Evolutionary conservation across 495 filamentous ascomycete genomes (phyloP).

Genomic region (Trichoderma asperelloides): DNA sequence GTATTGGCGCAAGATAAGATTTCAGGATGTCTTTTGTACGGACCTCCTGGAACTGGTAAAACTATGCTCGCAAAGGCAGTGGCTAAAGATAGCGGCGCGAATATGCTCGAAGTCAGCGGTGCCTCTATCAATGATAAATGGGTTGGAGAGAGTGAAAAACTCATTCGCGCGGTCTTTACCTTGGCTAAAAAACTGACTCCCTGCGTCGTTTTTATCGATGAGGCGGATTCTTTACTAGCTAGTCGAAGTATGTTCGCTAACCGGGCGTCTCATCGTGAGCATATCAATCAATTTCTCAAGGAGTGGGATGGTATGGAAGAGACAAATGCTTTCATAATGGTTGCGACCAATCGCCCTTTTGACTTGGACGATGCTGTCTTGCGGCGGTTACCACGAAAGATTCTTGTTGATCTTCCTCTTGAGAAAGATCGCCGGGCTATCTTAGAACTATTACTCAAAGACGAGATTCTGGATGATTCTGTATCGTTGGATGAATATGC

Average conservation of each 20-base stretch:
- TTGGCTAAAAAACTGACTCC: conserved; percentile 89
- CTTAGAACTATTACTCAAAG: conserved; percentile 73
- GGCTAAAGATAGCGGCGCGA: conserved; percentile 86
- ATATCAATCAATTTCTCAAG: conserved; percentile 95
- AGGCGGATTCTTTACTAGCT: conserved; percentile 86
- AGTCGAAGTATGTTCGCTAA: conserved; percentile 51
- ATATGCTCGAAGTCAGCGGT: conserved; percentile 51
- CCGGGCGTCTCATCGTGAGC: conserved; percentile 66
- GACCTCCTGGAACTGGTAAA: conserved; percentile 92
- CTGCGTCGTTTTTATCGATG: conserved; percentile 93
- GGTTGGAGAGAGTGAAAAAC: conserved; percentile 94
- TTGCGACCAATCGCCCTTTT: conserved; percentile 93
- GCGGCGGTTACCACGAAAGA: conserved; percentile 67
- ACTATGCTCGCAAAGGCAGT: conserved; percentile 93
- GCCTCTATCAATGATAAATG: conserved; percentile 89
- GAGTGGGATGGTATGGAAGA: conserved; percentile 96
- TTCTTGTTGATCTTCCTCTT: conserved; percentile 81
- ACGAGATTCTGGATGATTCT: conserved; percentile 58
- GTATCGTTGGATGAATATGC: conserved; percentile 67
- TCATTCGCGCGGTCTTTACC: conserved; percentile 84
- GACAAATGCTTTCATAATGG: conserved; percentile 91
- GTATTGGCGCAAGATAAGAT: conserved; percentile 88
- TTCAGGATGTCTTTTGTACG: conserved; percentile 82
- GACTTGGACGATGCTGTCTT: conserved; percentile 94
- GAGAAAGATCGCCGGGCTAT: conserved; percentile 71